These are phyloP conservation scores for Salvia miltiorrhiza DNA, from an alignment of 257 asterid species.

Conservation along the genomic window DNA sequence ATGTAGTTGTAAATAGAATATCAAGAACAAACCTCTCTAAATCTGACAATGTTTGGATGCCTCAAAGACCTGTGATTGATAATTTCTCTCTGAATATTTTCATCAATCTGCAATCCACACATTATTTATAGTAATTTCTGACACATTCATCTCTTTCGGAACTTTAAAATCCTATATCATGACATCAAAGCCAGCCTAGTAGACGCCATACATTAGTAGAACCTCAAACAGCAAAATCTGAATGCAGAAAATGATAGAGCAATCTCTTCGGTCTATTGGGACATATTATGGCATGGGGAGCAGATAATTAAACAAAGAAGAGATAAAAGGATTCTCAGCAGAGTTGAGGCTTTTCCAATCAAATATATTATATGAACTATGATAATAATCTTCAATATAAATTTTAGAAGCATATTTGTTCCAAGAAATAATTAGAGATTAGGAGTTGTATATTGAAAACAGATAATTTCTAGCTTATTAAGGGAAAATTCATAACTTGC, in stretches of 20 bases:
- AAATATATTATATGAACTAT: background rate
- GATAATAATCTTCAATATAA: background rate
- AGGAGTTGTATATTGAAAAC: background rate
- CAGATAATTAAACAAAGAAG: background rate
- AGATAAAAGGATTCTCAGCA: background rate
- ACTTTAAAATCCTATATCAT: background rate
- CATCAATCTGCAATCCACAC: conserved; percentile 56
- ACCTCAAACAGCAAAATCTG: background rate
- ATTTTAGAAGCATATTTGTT: background rate
- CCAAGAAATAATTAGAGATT: background rate
- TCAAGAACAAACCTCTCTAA: conserved; percentile 50
- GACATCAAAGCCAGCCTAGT: background rate
- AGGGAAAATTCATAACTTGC: no score
- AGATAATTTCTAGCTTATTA: background rate
- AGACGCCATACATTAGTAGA: background rate
- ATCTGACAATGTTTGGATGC: conserved; percentile 69
- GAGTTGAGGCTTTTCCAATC: background rate
- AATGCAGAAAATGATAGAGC: background rate
- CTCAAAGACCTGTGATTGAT: conserved; percentile 66
- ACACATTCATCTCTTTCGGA: background rate
- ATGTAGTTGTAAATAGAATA: background rate
- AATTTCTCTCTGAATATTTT: conserved; percentile 67
- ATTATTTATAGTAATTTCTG: background rate
- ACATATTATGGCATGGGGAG: background rate
- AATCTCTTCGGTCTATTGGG: background rate